Percentiles rank a stretch among this genome's conserved stretches.
phyloP scores from a whole-genome alignment of 192 early-diverging fungal genomes.

The Coemansia sp. region DNA sequence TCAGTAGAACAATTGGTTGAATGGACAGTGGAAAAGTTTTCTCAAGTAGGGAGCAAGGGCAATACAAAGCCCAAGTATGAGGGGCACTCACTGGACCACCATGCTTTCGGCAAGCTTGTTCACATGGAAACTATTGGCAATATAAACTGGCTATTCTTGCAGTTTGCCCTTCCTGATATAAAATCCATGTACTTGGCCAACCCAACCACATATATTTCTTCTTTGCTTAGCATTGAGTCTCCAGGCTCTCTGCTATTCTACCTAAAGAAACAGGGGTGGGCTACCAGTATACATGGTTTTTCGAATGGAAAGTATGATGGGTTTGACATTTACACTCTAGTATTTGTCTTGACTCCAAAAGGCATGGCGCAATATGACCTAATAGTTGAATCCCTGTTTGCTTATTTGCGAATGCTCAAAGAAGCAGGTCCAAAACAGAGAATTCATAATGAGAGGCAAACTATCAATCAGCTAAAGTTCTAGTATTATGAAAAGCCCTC shows the following conservation, averaged over 20 bases:
- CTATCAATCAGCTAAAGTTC: neutral
- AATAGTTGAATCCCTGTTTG: slow-evolving; percentile 23
- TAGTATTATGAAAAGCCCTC: neutral
- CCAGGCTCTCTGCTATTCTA: neutral
- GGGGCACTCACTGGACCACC: slow-evolving; percentile 64
- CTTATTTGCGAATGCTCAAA: slow-evolving; percentile 30
- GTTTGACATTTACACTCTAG: neutral
- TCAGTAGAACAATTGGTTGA: slow-evolving; percentile 65
- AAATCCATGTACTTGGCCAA: neutral
- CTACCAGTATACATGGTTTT: neutral
- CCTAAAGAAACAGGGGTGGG: neutral
- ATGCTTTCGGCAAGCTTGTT: slow-evolving; percentile 68
- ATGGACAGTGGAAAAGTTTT: slow-evolving; percentile 79
- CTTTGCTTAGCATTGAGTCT: neutral
- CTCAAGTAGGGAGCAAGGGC: slow-evolving; percentile 68
- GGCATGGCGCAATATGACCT: slow-evolving; percentile 8
- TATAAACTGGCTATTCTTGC: neutral
- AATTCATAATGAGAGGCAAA: neutral
- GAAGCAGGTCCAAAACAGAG: slow-evolving; percentile 16
- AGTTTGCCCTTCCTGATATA: neutral
- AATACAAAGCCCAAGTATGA: slow-evolving; percentile 58
- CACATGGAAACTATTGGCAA: slow-evolving; percentile 34
- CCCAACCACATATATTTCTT: too few relatives aligned
- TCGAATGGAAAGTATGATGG: neutral
- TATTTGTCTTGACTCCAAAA: neutral